Evolutionary conservation across 306 rosid species (phyloP).

Genomic region (Vigna angularis): DNA sequence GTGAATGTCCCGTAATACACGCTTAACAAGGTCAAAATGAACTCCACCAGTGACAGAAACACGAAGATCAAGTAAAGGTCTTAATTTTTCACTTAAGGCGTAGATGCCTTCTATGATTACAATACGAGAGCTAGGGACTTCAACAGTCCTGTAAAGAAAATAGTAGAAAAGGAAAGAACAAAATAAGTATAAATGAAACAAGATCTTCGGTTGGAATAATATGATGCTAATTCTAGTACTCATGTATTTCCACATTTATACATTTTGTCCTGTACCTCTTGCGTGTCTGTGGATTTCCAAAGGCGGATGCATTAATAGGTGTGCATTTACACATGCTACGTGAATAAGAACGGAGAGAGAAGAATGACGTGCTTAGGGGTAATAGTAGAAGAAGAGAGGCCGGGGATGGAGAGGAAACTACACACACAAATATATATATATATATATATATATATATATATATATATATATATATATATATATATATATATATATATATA

Average conservation of each 20-base stretch:
- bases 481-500: no score
- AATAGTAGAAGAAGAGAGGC: not conserved
- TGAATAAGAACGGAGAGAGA: not conserved
- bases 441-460: no score
- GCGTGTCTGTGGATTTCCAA: slow-evolving; percentile 16
- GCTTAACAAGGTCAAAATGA: slow-evolving; percentile 97
- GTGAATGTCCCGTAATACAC: slow-evolving; percentile 95
- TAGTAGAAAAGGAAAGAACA: slow-evolving; percentile 32
- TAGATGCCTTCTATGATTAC: slow-evolving; percentile 94
- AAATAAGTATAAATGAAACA: slow-evolving; percentile 23
- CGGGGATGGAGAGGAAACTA: slow-evolving; percentile 7
- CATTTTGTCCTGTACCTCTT: slow-evolving; percentile 15
- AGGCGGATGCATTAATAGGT: slow-evolving; percentile 1
- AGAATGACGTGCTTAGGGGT: not conserved
- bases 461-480: no score
- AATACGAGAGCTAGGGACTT: slow-evolving; percentile 89
- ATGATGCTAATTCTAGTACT: slow-evolving; percentile 27
- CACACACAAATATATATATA: not conserved
- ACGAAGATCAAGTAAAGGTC: slow-evolving; percentile 94
- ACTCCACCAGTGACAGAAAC: slow-evolving; percentile 98
- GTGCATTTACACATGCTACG: not conserved
- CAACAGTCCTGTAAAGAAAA: slow-evolving; percentile 72
- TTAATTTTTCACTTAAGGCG: slow-evolving; percentile 85
- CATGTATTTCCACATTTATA: slow-evolving; percentile 17
- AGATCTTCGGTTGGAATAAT: slow-evolving; percentile 23